Conservation (phyloP, 352 stramenopile species). For the Phytophthora foliorum region DNA sequence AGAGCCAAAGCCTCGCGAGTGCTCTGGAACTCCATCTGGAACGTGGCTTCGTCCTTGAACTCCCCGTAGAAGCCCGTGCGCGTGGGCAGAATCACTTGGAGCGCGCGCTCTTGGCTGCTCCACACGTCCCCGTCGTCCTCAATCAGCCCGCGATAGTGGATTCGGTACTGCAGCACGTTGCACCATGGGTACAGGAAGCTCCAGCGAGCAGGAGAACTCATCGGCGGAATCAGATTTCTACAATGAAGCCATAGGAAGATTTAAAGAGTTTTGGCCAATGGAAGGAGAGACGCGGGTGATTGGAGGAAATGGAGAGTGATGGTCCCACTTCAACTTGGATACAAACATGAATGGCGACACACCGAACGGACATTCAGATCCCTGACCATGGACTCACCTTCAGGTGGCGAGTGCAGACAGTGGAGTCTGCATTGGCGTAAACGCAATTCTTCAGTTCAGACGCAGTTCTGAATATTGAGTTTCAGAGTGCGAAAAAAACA, state of each 20-base stretch:
- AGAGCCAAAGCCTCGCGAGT: slow-evolving; percentile 19
- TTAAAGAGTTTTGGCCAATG: slow-evolving; percentile 1
- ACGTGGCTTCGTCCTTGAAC: slow-evolving; percentile 8
- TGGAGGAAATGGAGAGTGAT: slow-evolving; percentile 2
- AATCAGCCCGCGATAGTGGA: slow-evolving; percentile 9
- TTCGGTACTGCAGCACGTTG: slow-evolving; percentile 8
- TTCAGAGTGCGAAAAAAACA: no score
- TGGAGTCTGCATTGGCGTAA: no score
- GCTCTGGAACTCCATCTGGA: slow-evolving; percentile 31
- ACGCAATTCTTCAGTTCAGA: no score
- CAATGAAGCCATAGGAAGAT: slow-evolving; percentile 3
- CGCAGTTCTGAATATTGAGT: no score
- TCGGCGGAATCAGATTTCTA: slow-evolving; percentile 15
- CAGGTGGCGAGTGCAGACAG: no score
- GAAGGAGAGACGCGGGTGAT: background rate
- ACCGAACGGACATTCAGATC: no score
- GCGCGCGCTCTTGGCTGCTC: background rate
- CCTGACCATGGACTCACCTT: no score
- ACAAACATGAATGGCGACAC: no score
- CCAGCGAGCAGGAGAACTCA: slow-evolving; percentile 7
- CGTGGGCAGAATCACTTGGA: slow-evolving; percentile 16
- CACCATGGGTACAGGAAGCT: slow-evolving; percentile 24
- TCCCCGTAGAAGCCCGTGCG: slow-evolving; percentile 11
- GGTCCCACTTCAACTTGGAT: slow-evolving; percentile 1
- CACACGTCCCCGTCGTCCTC: slow-evolving; percentile 1